A percentile compares a stretch with the other conserved stretches of the same genome.
These are phyloP conservation scores for Hibiscus syriacus DNA, from an alignment of 345 rosid species.

Conservation along the genomic window DNA sequence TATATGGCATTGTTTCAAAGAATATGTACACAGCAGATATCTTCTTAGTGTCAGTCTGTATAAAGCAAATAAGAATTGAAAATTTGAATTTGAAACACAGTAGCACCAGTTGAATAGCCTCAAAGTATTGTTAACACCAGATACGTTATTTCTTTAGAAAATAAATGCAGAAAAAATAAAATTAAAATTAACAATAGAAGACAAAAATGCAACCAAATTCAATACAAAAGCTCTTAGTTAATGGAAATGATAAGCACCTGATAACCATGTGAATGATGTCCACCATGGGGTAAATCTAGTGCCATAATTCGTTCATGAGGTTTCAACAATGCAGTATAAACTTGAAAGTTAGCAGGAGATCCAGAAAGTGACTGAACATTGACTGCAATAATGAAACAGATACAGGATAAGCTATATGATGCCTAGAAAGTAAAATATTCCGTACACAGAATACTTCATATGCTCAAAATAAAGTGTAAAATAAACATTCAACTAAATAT, in stretches of 20 bases:
- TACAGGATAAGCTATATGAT: conserved; percentile 3
- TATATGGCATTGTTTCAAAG: conserved; percentile 96
- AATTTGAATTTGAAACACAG: not conserved
- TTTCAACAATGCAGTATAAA: conserved; percentile 73
- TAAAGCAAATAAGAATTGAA: conserved; percentile 6
- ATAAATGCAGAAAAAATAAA: not conserved
- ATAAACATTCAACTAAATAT: not conserved
- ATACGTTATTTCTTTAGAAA: not conserved
- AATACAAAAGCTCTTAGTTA: not conserved
- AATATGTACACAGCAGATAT: conserved; percentile 93
- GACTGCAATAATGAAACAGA: conserved; percentile 41
- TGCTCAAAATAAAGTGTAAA: not conserved
- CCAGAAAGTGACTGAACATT: conserved; percentile 95
- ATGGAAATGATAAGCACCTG: conserved; percentile 43
- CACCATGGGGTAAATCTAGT: conserved; percentile 97
- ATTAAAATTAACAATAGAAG: not conserved
- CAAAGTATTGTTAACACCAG: not conserved
- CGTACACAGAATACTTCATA: not conserved
- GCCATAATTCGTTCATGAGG: conserved; percentile 99
- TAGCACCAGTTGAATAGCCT: not conserved
- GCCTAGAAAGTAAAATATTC: conserved; percentile 1
- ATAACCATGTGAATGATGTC: conserved; percentile 98
- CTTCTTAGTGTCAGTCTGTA: conserved; percentile 91
- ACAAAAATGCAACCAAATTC: not conserved
- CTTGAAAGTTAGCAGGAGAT: conserved; percentile 95